A percentile compares a stretch with the other conserved stretches of the same genome.
These are phyloP conservation scores for Pelargonium australe DNA, from an alignment of 441 rosid genomes.

Conservation along the genomic window DNA sequence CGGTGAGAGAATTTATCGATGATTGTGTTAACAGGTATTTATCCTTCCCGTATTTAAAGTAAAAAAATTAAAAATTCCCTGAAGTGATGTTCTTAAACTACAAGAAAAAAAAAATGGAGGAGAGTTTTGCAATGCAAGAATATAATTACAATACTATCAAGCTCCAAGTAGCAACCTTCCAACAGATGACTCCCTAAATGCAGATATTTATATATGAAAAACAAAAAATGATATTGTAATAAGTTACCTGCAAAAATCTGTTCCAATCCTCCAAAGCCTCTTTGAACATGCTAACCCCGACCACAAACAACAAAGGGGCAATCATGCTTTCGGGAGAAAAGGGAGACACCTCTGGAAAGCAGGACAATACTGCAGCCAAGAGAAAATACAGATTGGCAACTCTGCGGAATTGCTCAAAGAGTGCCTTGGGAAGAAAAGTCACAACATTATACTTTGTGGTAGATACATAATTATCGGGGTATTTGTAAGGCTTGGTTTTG, in stretches of 20 bases:
- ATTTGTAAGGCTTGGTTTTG: slow-evolving; percentile 47
- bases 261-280: slow-evolving; percentile 86
- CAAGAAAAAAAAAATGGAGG: too few species aligned
- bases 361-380: slow-evolving; percentile 64
- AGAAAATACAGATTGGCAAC: slow-evolving; percentile 89
- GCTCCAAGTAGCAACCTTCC: slow-evolving; percentile 1
- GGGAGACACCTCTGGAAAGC: slow-evolving; percentile 66
- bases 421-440: slow-evolving; percentile 74
- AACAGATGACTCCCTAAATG: background rate
- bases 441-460: slow-evolving; percentile 75
- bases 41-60: background rate
- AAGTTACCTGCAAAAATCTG: slow-evolving; percentile 62
- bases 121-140: background rate
- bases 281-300: slow-evolving; percentile 82
- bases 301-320: slow-evolving; percentile 70
- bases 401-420: slow-evolving; percentile 93
- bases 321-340: slow-evolving; percentile 65
- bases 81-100: background rate
- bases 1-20: background rate
- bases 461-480: slow-evolving; percentile 57
- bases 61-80: background rate
- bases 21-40: background rate
- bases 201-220: too few species aligned
- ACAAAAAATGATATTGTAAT: too few species aligned
- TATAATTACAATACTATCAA: slow-evolving; percentile 6